Percentiles rank a stretch among this genome's conserved stretches.
Evolutionary conservation across 176 grass and related monocot species (phyloP).

Genomic region (Phoenix dactylifera): DNA sequence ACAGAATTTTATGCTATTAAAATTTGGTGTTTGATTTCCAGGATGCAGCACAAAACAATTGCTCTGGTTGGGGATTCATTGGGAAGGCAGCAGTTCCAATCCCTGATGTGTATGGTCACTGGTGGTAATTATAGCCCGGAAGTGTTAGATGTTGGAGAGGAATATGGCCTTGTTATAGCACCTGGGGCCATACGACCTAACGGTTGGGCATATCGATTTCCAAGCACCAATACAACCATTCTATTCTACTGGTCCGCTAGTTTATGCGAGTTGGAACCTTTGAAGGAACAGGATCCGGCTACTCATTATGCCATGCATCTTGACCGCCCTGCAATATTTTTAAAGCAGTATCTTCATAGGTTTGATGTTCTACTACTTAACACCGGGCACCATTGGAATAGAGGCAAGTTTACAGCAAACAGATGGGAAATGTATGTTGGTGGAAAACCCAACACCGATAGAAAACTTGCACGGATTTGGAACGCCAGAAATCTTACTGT

Average conservation of each 20-base stretch:
- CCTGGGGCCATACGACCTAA: constrained; percentile 77
- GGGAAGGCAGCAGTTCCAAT: constrained; percentile 97
- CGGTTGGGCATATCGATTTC: constrained; percentile 86
- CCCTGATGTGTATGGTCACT: constrained; percentile 82
- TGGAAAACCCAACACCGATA: constrained; percentile 42
- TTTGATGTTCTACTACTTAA: constrained; percentile 86
- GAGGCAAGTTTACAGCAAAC: constrained; percentile 85
- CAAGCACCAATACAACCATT: constrained; percentile 69
- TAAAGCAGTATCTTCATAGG: constrained; percentile 55
- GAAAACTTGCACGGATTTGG: constrained; percentile 36
- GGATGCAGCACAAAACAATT: constrained; percentile 80
- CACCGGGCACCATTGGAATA: constrained; percentile 99
- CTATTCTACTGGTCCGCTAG: constrained; percentile 98
- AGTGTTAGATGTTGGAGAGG: constrained; percentile 70
- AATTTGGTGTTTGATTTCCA: constrained; percentile 26
- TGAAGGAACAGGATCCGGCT: constrained; percentile 35
- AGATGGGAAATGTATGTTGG: constrained; percentile 69
- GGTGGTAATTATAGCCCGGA: constrained; percentile 54
- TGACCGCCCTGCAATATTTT: constrained; percentile 73
- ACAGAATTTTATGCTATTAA: background rate
- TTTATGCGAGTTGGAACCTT: constrained; percentile 74
- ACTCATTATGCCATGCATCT: constrained; percentile 78
- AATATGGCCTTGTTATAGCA: constrained; percentile 75
- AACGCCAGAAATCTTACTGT: constrained; percentile 71
- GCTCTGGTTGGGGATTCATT: constrained; percentile 96